A percentile compares a stretch with the other conserved stretches of the same genome.
phyloP scores from a whole-genome alignment of 2,329 filamentous ascomycete genomes.

The Xylariales sp. region DNA sequence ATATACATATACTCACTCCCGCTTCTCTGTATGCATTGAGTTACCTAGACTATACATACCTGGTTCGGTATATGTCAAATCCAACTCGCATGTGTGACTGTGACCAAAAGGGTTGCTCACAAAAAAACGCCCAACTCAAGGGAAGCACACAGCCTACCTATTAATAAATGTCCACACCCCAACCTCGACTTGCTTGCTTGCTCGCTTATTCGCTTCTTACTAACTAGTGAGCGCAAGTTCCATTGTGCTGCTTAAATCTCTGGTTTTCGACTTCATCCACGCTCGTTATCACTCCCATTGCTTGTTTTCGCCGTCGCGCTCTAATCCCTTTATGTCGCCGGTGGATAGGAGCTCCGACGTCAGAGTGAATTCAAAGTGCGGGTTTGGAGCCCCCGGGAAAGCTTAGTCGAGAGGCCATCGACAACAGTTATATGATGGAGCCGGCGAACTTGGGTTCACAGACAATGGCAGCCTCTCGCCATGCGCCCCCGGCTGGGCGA shows the following conservation, averaged over 20 bases:
- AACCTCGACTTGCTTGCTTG: slow-evolving; percentile 17
- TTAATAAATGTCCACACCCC: slow-evolving; percentile 38
- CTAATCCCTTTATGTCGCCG: not conserved
- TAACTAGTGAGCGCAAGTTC: slow-evolving; percentile 19
- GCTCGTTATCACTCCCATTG: slow-evolving; percentile 15
- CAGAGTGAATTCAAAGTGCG: slow-evolving; percentile 8
- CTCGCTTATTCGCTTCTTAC: slow-evolving; percentile 26
- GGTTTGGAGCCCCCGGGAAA: slow-evolving; percentile 10
- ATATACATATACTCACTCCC: slow-evolving; percentile 3
- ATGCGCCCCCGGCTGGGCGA: slow-evolving; percentile 32
- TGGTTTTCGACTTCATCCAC: slow-evolving; percentile 11
- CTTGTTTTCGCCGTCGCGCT: slow-evolving; percentile 21
- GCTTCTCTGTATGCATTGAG: slow-evolving; percentile 13
- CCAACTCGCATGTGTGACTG: slow-evolving; percentile 24
- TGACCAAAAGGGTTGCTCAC: slow-evolving; percentile 32
- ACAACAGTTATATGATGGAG: slow-evolving; percentile 23
- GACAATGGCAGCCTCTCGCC: slow-evolving; percentile 28
- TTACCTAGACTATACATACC: not conserved
- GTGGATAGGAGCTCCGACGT: slow-evolving; percentile 22
- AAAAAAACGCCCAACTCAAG: slow-evolving; percentile 25
- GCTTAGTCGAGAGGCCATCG: slow-evolving; percentile 5
- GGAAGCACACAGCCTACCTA: slow-evolving; percentile 30
- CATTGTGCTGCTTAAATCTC: slow-evolving; percentile 12
- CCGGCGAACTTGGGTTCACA: slow-evolving; percentile 17
- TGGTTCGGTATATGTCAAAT: slow-evolving; percentile 36